Conservation (phyloP, 805 yeast species). For the Myxozyma neotropica region DNA sequence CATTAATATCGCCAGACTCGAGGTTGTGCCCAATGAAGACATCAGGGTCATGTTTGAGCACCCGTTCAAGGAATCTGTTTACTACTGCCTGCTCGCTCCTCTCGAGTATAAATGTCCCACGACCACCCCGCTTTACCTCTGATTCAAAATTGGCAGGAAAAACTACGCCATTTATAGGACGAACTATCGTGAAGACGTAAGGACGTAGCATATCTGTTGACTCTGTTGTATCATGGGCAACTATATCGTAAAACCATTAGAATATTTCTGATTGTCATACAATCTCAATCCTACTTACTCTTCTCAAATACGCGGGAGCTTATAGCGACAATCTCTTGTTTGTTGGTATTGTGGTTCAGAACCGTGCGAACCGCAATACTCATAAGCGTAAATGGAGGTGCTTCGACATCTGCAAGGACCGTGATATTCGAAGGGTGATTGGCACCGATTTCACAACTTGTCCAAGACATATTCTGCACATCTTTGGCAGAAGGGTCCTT, state of each 20-base stretch:
- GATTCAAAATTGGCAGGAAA: slow-evolving; percentile 78
- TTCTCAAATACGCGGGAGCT: slow-evolving; percentile 71
- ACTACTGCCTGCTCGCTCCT: slow-evolving; percentile 75
- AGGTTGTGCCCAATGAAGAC: slow-evolving; percentile 84
- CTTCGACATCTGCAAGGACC: slow-evolving; percentile 49
- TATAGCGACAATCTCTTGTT: slow-evolving; percentile 85
- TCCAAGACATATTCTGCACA: slow-evolving; percentile 66
- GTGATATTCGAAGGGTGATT: slow-evolving; percentile 44
- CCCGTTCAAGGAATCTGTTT: slow-evolving; percentile 69
- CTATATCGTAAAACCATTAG: neutral
- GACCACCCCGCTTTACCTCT: slow-evolving; percentile 54
- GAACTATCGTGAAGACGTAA: slow-evolving; percentile 67
- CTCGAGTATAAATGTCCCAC: slow-evolving; percentile 55
- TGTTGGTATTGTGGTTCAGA: slow-evolving; percentile 70
- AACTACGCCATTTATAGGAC: slow-evolving; percentile 62
- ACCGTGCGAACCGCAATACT: slow-evolving; percentile 79
- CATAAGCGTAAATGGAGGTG: slow-evolving; percentile 72
- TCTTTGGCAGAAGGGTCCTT: slow-evolving; percentile 61
- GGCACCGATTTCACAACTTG: slow-evolving; percentile 72
- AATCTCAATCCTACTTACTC: slow-evolving; percentile 18
- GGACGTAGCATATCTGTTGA: slow-evolving; percentile 63
- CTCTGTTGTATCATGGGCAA: slow-evolving; percentile 76
- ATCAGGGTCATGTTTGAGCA: slow-evolving; percentile 87
- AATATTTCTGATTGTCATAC: neutral
- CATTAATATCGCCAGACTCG: slow-evolving; percentile 76